A percentile compares a stretch with the other conserved stretches of the same genome.
phyloP scores from a whole-genome alignment of 129 eudicot species.

The Ambrosia trifida region DNA sequence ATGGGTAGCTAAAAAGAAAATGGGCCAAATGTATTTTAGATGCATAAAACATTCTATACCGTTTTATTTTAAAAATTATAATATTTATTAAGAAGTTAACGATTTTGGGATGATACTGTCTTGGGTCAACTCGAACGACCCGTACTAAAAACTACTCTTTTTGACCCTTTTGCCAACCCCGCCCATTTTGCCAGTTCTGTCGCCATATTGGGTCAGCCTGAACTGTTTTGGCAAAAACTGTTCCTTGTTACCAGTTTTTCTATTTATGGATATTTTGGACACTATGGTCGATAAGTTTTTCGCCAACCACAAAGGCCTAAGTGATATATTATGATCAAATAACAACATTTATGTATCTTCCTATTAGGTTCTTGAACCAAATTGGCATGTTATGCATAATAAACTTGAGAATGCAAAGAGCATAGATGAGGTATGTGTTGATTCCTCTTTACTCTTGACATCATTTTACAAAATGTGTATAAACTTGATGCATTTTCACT shows the following conservation, averaged over 20 bases:
- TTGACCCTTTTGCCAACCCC: background rate
- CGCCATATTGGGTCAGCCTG: too few relatives aligned
- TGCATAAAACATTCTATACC: background rate
- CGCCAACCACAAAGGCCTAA: conserved; percentile 1
- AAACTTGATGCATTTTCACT: background rate
- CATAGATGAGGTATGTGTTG: conserved; percentile 78
- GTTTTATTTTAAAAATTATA: background rate
- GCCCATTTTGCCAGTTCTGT: background rate
- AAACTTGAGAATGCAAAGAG: conserved; percentile 94
- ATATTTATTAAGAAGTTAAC: background rate
- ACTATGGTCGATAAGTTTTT: background rate
- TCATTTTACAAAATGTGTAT: conserved; percentile 4
- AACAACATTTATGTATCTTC: conserved; percentile 7
- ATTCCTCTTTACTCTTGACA: conserved; percentile 14
- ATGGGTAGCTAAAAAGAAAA: background rate
- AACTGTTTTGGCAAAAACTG: too few relatives aligned
- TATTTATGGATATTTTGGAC: conserved; percentile 2
- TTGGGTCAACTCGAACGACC: background rate
- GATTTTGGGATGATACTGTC: background rate
- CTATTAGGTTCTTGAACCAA: conserved; percentile 93
- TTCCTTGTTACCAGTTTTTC: too few relatives aligned
- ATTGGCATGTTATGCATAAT: conserved; percentile 95
- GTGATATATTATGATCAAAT: background rate
- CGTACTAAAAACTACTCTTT: background rate
- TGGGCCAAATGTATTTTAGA: background rate